phyloP scores from a whole-genome alignment of 2,329 filamentous ascomycete genomes.

The Huntiella moniliformis region DNA sequence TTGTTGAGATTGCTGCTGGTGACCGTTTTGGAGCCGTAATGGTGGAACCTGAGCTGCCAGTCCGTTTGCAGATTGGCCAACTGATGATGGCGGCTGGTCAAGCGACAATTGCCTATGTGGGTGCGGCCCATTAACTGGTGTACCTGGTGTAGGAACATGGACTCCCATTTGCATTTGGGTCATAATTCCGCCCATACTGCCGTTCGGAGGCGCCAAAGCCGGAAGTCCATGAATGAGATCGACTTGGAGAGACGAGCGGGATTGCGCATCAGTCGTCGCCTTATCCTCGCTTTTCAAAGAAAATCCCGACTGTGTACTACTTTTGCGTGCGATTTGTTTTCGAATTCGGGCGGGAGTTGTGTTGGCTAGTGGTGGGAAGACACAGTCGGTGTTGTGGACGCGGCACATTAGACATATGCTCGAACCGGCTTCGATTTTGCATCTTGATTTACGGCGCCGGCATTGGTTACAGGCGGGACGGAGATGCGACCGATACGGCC shows the following conservation, averaged over 20 bases:
- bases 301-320: not conserved
- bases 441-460: constrained; percentile 40
- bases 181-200: too few relatives aligned
- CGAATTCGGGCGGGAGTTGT: constrained; percentile 13
- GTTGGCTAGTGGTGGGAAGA: constrained; percentile 24
- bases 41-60: not conserved
- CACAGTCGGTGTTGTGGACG: constrained; percentile 37
- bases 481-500: constrained; percentile 43
- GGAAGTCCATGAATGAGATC: too few relatives aligned
- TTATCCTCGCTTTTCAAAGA: not conserved
- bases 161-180: not conserved
- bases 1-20: not conserved
- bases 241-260: too few relatives aligned
- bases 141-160: not conserved
- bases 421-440: constrained; percentile 35
- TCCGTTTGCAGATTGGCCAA: not conserved
- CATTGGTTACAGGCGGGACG: constrained; percentile 41
- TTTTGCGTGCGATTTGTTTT: constrained; percentile 7
- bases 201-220: too few relatives aligned
- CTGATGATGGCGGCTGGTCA: not conserved
- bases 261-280: not conserved
- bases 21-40: not conserved
- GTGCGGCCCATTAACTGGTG: not conserved
- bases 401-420: constrained; percentile 37
- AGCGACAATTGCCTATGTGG: not conserved